Conservation (phyloP, 805 yeast genomes). For the Wickerhamomyces ciferrii region DNA sequence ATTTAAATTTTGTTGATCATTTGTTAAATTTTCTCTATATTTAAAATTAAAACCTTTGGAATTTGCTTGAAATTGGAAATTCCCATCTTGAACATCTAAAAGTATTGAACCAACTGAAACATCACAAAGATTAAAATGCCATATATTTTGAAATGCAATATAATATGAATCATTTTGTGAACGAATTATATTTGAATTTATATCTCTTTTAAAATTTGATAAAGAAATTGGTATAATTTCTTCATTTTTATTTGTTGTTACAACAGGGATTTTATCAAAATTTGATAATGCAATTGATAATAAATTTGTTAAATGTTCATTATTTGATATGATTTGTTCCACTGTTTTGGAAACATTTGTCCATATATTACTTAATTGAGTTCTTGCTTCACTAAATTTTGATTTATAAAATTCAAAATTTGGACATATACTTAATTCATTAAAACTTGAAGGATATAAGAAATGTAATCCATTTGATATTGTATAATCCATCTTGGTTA, state of each 20-base stretch:
- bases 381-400: conserved; percentile 57
- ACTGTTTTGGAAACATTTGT: conserved; percentile 50
- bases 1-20: not conserved
- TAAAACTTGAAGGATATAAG: conserved; percentile 63
- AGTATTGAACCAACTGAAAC: conserved; percentile 43
- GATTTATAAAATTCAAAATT: conserved; percentile 57
- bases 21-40: conserved; percentile 29
- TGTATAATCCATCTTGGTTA: conserved; percentile 67
- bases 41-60: conserved; percentile 63
- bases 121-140: conserved; percentile 78
- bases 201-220: conserved; percentile 31
- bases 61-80: conserved; percentile 44
- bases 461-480: conserved; percentile 70
- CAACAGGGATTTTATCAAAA: conserved; percentile 57
- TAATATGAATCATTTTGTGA: conserved; percentile 56
- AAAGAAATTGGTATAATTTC: conserved; percentile 38
- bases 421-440: conserved; percentile 61
- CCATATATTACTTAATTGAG: conserved; percentile 63
- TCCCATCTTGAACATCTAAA: conserved; percentile 38
- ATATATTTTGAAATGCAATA: conserved; percentile 61
- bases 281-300: conserved; percentile 53
- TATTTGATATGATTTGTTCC: conserved; percentile 33
- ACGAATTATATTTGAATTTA: conserved; percentile 36
- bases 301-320: conserved; percentile 37
- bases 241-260: conserved; percentile 28